These are phyloP conservation scores for Rhodamnia rubescens DNA, from an alignment of 345 rosid genomes.

Conservation along the genomic window DNA sequence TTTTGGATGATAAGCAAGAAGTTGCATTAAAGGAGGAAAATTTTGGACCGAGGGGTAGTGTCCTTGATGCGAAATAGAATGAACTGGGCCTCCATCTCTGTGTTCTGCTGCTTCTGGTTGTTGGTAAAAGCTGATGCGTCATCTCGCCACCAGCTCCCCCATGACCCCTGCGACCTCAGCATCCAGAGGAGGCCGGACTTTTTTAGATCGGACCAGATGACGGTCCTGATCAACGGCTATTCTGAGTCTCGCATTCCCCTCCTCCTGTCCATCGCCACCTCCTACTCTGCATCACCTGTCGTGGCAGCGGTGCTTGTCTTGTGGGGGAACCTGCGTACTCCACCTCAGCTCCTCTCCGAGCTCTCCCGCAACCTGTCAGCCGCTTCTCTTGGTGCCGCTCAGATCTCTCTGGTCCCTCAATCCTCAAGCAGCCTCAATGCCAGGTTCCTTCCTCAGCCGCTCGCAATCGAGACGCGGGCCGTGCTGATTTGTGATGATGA, in stretches of 20 bases:
- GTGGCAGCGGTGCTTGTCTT: constrained; percentile 6
- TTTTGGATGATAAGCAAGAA: not conserved
- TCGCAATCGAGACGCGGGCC: not conserved
- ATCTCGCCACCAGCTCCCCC: not conserved
- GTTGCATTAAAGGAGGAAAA: not conserved
- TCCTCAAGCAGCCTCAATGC: constrained; percentile 9
- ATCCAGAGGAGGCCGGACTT: not conserved
- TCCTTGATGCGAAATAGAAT: not conserved
- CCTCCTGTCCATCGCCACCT: constrained; percentile 6
- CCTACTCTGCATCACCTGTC: constrained; percentile 3
- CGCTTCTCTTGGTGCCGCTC: constrained; percentile 2
- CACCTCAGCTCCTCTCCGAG: not conserved
- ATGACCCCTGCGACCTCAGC: not conserved
- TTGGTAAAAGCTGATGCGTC: not conserved
- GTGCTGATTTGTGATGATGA: constrained; percentile 12
- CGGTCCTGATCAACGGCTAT: constrained; percentile 12
- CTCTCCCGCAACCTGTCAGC: constrained; percentile 7
- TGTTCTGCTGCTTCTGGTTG: not conserved
- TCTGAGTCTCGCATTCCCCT: constrained; percentile 12
- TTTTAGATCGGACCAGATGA: constrained; percentile 8
- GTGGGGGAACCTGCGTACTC: constrained; percentile 12
- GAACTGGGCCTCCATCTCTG: not conserved
- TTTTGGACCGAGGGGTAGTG: not conserved
- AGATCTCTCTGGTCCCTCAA: constrained; percentile 7
- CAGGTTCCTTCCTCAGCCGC: constrained; percentile 10